A percentile compares a stretch with the other conserved stretches of the same genome.
Conservation (phyloP, 2,329 filamentous ascomycete genomes). For the Hypoxylon sp. region DNA sequence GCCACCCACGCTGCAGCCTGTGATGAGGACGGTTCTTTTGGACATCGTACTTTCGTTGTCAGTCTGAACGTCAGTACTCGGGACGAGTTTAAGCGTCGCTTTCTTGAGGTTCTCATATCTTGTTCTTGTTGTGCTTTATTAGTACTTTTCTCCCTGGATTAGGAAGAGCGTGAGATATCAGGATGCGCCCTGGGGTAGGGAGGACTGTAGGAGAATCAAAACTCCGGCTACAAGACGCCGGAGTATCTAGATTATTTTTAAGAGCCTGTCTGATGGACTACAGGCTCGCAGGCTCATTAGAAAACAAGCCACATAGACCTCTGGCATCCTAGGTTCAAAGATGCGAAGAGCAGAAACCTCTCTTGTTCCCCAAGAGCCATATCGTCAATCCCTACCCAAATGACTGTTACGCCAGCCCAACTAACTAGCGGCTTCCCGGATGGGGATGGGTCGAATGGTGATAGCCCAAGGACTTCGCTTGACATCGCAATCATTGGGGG, state of each 20-base stretch:
- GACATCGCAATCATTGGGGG: slow-evolving; percentile 62
- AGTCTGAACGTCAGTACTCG: neutral
- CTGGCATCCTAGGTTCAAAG: no score
- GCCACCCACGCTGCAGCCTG: slow-evolving; percentile 58
- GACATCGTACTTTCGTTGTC: neutral
- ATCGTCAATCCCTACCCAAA: neutral
- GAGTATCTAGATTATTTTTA: neutral
- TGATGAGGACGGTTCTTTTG: slow-evolving; percentile 55
- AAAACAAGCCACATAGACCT: neutral
- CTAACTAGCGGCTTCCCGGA: neutral
- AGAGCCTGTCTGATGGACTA: neutral
- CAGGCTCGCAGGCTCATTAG: neutral
- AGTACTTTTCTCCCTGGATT: neutral
- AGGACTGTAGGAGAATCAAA: neutral
- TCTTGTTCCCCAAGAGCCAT: neutral
- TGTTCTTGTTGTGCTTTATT: neutral
- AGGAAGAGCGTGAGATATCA: no score
- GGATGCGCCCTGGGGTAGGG: neutral
- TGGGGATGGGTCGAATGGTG: neutral
- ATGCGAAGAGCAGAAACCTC: neutral
- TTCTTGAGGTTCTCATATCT: no score
- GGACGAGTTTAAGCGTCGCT: neutral
- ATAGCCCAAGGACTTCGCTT: slow-evolving; percentile 22
- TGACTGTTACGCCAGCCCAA: neutral
- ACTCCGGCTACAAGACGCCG: neutral